Base-by-base conservation (phyloP, 108 stramenopile species). In the Epithemia pelagica region DNA sequence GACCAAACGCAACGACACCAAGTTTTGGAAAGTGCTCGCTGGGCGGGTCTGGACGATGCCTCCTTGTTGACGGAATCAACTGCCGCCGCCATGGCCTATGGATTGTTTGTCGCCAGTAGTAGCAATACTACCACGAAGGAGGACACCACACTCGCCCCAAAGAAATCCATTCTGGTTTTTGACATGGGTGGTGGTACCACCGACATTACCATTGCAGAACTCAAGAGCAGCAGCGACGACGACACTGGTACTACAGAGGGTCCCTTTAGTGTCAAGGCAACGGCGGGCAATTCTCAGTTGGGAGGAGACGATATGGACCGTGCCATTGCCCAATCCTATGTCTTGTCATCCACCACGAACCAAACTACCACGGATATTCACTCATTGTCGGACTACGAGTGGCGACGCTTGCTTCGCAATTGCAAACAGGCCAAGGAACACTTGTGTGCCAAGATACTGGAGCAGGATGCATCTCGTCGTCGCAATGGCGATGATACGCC, bases 131-230 rank as follows among this genome's bases (percentile, higher is more conserved):
- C 31, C 58, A 73, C 15, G 57, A 53, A 63, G 56, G 31, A 0
- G 54, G 32, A 2, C 32, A 67, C 0, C 33, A 28, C 20, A 63
- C 55, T 27, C n/a, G n/a, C n/a, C n/a, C n/a, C n/a, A n/a, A n/a
- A n/a, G n/a, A 80, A 79, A 28, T 30, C 65, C 30, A 83, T 93
- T 55, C 67, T 93, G 62, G 91, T 93, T 0, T 87, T 93, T 61
- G 91, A 93, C 59, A 89, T 90, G 87, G 91, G 91, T 30, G 91
- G 89, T 32, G 91, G 91, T 0, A 93, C 91, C 2, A 90, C 91
- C 2, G 91, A 93, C 82, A 84, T 90, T 1, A 90, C 87, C 0
- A 82, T 93, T 59, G 88, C 84, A 69, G 56, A 32, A 65, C 30
- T 59, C 24, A 64, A 31, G 51, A 63, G 51, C 53, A 30, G 2